Conservation (phyloP, 2,329 filamentous ascomycete species). For the Arthrobotrys megalospora region DNA sequence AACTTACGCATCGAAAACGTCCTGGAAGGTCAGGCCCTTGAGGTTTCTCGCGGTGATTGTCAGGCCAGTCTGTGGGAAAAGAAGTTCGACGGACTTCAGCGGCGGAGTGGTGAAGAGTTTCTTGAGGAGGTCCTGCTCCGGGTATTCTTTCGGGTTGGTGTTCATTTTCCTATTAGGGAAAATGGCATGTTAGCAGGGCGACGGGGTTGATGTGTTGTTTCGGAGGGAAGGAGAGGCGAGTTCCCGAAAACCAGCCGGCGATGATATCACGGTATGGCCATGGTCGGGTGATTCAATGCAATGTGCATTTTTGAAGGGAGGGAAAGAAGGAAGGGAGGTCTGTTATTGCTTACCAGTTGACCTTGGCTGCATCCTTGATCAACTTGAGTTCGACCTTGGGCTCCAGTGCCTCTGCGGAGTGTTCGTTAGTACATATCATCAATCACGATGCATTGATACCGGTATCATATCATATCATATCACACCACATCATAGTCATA, state of each 20-base stretch:
- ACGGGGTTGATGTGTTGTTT: conserved; percentile 32
- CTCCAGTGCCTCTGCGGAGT: conserved; percentile 10
- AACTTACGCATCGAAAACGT: conserved; percentile 80
- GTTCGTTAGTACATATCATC: conserved; percentile 12
- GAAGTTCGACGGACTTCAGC: conserved; percentile 93
- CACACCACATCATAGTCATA: not conserved
- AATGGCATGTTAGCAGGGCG: not conserved
- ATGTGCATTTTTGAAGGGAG: conserved; percentile 10
- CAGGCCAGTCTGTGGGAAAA: conserved; percentile 84
- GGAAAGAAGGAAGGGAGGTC: no score
- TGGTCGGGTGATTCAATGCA: conserved; percentile 2
- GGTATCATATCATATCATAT: not conserved
- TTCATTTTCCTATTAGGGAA: conserved; percentile 86
- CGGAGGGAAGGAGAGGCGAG: conserved; percentile 6
- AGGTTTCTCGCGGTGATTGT: conserved; percentile 91
- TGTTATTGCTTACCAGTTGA: conserved; percentile 36
- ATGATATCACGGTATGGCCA: conserved; percentile 29
- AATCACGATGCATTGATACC: not conserved
- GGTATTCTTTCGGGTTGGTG: conserved; percentile 79
- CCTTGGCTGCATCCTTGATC: conserved; percentile 39
- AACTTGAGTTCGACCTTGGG: conserved; percentile 8
- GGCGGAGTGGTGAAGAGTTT: conserved; percentile 83
- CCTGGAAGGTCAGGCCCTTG: conserved; percentile 97
- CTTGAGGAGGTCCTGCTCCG: conserved; percentile 85
- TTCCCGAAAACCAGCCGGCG: conserved; percentile 6